A percentile compares a stretch with the other conserved stretches of the same genome.
Evolutionary conservation across 1,284 basidiomycete genomes (phyloP).

Genomic region (Anthracocystis panici-leucophaei): DNA sequence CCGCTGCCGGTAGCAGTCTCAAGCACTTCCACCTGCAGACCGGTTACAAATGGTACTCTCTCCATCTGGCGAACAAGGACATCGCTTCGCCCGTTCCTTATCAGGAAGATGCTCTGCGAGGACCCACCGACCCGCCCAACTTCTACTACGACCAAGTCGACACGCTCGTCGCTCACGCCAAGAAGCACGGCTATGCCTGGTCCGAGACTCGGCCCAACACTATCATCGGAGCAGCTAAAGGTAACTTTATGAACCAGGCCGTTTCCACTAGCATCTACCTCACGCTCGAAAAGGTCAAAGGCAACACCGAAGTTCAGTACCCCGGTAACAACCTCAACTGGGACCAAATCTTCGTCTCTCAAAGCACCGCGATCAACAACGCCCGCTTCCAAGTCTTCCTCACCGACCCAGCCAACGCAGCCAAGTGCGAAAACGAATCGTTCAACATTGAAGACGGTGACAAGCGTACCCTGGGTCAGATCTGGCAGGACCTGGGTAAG

Average conservation of each 20-base stretch:
- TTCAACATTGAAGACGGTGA: constrained; percentile 54
- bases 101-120: constrained; percentile 35
- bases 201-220: constrained; percentile 50
- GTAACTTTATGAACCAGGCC: constrained; percentile 52
- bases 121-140: constrained; percentile 41
- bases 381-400: constrained; percentile 47
- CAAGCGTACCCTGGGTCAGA: constrained; percentile 33
- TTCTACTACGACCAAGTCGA: constrained; percentile 51
- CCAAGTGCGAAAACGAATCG: constrained; percentile 44
- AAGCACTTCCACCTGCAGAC: constrained; percentile 51
- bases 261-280: constrained; percentile 44
- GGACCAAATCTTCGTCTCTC: constrained; percentile 43
- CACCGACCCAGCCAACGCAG: constrained; percentile 35
- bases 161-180: constrained; percentile 38
- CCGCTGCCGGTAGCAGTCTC: constrained; percentile 30
- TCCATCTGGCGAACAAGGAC: constrained; percentile 47
- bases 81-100: constrained; percentile 43
- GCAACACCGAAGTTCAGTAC: constrained; percentile 40
- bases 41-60: constrained; percentile 53
- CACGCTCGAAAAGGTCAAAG: constrained; percentile 43
- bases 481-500: constrained; percentile 45
- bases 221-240: constrained; percentile 51
- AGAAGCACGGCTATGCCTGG: constrained; percentile 48
- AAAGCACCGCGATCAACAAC: constrained; percentile 49
- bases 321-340: constrained; percentile 48